phyloP scores from a whole-genome alignment of 805 yeast genomes.

The Citeromyces nyonsensis region DNA sequence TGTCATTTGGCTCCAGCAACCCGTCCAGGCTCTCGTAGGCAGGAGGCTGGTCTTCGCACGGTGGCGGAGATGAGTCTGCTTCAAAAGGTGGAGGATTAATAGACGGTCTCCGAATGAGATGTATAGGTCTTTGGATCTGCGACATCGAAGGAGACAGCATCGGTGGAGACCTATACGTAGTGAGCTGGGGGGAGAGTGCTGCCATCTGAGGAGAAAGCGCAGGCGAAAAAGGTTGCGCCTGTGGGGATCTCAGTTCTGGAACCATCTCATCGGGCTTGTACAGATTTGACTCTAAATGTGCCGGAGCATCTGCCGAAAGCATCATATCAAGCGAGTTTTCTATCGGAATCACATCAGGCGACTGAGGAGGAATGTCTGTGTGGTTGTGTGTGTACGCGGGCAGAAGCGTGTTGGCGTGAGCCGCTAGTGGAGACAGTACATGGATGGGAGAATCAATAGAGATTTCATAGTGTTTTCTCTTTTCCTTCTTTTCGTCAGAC shows the following conservation, averaged over 20 bases:
- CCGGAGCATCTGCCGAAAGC: slow-evolving; percentile 9
- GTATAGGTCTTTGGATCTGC: slow-evolving; percentile 30
- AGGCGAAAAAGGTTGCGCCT: slow-evolving; percentile 47
- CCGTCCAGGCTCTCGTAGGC: slow-evolving; percentile 5
- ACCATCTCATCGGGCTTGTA: slow-evolving; percentile 36
- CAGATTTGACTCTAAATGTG: slow-evolving; percentile 24
- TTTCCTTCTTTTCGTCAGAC: slow-evolving; percentile 21
- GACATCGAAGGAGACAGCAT: slow-evolving; percentile 16
- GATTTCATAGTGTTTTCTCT: slow-evolving; percentile 85
- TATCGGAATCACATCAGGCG: slow-evolving; percentile 37
- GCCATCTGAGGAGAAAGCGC: slow-evolving; percentile 13
- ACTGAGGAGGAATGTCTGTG: slow-evolving; percentile 16
- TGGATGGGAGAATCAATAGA: slow-evolving; percentile 92
- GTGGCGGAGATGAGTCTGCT: slow-evolving; percentile 21
- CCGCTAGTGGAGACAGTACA: slow-evolving; percentile 59
- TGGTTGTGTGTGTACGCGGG: slow-evolving; percentile 40
- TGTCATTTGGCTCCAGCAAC: slow-evolving; percentile 8
- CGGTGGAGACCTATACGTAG: slow-evolving; percentile 3
- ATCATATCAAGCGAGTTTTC: slow-evolving; percentile 17
- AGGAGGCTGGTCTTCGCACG: slow-evolving; percentile 7
- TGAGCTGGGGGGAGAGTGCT: slow-evolving; percentile 12
- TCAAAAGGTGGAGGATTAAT: slow-evolving; percentile 52
- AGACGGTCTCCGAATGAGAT: slow-evolving; percentile 35
- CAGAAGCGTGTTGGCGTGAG: slow-evolving; percentile 63
- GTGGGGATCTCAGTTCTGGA: slow-evolving; percentile 39